Evolutionary conservation across 306 rosid species (phyloP).

Genomic region (Pyrus betulifolia): DNA sequence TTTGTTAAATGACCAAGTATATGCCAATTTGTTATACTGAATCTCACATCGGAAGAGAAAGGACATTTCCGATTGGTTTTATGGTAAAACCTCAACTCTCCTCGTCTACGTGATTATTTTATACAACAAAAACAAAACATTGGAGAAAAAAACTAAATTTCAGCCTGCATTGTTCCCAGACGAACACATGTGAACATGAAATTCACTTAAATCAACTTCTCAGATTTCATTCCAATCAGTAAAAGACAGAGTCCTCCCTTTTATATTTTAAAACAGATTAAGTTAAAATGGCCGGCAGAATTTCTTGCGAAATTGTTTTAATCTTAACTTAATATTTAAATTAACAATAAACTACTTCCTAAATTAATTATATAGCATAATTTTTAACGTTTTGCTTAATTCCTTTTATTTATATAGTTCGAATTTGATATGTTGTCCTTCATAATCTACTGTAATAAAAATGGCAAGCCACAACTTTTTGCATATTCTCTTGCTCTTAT

Average conservation of each 20-base stretch:
- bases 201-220: too few species aligned
- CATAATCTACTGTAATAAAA: too few species aligned
- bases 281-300: slow-evolving; percentile 19
- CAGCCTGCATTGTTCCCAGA: neutral
- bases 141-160: neutral
- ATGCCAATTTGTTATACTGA: neutral
- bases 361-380: neutral
- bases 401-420: neutral
- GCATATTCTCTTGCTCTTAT: neutral
- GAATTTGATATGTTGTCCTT: neutral
- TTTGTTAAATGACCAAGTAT: neutral
- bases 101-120: neutral
- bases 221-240: neutral
- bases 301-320: neutral
- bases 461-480: slow-evolving; percentile 14
- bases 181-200: neutral
- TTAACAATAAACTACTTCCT: neutral
- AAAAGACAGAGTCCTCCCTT: neutral
- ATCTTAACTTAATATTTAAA: neutral
- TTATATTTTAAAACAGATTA: neutral
- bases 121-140: neutral
- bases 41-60: too few species aligned
- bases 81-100: too few species aligned
- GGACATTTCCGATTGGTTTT: too few species aligned
- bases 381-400: neutral